Base-by-base conservation (phyloP, 106 monocot genomes). In the Triglochin maritima region DNA sequence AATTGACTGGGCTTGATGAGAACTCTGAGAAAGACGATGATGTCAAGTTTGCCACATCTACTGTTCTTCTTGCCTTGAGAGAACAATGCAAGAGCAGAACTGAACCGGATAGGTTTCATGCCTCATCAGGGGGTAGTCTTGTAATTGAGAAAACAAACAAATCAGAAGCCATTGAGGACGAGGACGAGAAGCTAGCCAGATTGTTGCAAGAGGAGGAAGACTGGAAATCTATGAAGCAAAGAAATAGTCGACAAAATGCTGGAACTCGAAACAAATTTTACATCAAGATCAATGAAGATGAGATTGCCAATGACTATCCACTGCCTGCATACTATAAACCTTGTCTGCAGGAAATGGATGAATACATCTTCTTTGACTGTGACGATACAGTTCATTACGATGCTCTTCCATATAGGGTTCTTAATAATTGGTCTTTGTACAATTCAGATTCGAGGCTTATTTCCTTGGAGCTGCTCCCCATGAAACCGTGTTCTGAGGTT, bases 221-320 rank as follows among this genome's bases (percentile, higher is more conserved):
- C 1, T 96, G 88, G 87, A 96, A 96, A 59, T 56, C 68, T 14
- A 82, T 85, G 83, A 90, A 67, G 71, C 69, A 81, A 61, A 67
- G 69, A 49, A 62, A 72, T 41, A 60, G 75, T 9, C 81, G 74
- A 15, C 44, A 69, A 10, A 56, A 45, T 4, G 65, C 57, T 60
- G 72, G 69, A 56, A 60, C 80, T 45, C 65, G 58, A 69, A 96
- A 84, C 50, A 86, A 80, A 57, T 71, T 86, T 56, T 96, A 96
- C 63, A 86, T 96, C 15, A 96, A 96, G 63, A 96, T 96, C 50
- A 91, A 83, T 77, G 96, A 96, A 73, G 78, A 79, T 69, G 96
- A 96, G 74, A 91, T 96, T 69, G 85, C 96, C 6, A 96, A 96
- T 63, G 96, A 96, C 63, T 96, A 96, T 67, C 96, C 96, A 50